Conservation (phyloP, 495 filamentous ascomycete species). For the Penicillium egyptiacum region DNA sequence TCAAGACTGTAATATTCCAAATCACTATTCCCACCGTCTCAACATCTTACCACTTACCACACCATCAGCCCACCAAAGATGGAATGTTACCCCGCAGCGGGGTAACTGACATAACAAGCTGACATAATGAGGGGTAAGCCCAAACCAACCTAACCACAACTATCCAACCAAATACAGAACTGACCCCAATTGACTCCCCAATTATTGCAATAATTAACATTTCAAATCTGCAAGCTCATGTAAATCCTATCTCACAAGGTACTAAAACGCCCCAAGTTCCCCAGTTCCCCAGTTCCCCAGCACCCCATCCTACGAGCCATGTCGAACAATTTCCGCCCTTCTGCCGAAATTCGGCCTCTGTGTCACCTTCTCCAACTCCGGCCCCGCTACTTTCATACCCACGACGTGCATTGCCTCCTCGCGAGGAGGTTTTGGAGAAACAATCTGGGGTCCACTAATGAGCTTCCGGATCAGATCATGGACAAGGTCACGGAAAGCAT, state of each 20-base stretch:
- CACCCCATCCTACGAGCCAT: not conserved
- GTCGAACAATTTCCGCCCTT: constrained; percentile 18
- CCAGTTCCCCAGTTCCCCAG: not conserved
- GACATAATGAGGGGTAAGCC: constrained; percentile 31
- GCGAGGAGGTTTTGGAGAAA: constrained; percentile 28
- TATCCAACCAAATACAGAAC: not conserved
- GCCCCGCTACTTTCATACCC: constrained; percentile 16
- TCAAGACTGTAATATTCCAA: no score
- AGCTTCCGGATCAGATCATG: not conserved
- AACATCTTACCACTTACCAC: no score
- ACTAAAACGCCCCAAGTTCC: not conserved
- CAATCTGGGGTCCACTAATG: constrained; percentile 16
- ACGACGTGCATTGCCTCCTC: constrained; percentile 4
- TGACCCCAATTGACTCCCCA: not conserved
- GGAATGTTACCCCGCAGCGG: constrained; percentile 13
- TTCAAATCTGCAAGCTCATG: not conserved
- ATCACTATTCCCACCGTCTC: not conserved
- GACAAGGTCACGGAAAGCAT: constrained; percentile 6
- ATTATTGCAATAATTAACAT: not conserved
- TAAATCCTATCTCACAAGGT: not conserved
- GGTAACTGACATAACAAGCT: constrained; percentile 11
- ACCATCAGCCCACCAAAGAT: not conserved
- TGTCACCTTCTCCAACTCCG: constrained; percentile 22
- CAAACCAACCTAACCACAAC: not conserved
- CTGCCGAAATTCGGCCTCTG: constrained; percentile 24